Evolutionary conservation across 2,329 filamentous ascomycete species (phyloP).

Genomic region (Cladosporium cucumerinum): DNA sequence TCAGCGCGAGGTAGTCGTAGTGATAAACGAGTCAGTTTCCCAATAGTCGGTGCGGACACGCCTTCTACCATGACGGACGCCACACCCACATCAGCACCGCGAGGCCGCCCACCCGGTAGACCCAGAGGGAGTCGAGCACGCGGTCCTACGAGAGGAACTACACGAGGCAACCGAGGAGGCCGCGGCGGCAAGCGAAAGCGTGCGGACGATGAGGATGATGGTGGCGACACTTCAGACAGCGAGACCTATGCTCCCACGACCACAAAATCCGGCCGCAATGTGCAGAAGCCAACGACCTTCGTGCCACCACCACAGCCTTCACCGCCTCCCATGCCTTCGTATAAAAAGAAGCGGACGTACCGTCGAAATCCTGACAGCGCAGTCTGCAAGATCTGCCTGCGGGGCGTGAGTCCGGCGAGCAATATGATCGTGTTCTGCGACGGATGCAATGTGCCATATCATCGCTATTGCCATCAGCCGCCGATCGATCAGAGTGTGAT

Average conservation of each 20-base stretch:
- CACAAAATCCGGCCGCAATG: slow-evolving; percentile 72
- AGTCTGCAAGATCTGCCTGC: slow-evolving; percentile 69
- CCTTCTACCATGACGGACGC: slow-evolving; percentile 6
- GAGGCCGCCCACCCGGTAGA: slow-evolving; percentile 12
- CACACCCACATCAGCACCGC: slow-evolving; percentile 11
- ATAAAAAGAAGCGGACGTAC: slow-evolving; percentile 59
- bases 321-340: slow-evolving; percentile 35
- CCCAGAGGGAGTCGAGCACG: slow-evolving; percentile 15
- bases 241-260: slow-evolving; percentile 53
- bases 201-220: slow-evolving; percentile 39
- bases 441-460: slow-evolving; percentile 74
- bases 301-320: slow-evolving; percentile 54
- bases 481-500: slow-evolving; percentile 68
- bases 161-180: slow-evolving; percentile 26
- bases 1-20: slow-evolving; percentile 12
- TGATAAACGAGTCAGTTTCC: slow-evolving; percentile 14
- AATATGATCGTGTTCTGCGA: slow-evolving; percentile 87
- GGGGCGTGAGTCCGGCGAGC: slow-evolving; percentile 66
- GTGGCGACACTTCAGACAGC: slow-evolving; percentile 31
- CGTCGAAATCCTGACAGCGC: slow-evolving; percentile 53
- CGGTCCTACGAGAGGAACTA: slow-evolving; percentile 12
- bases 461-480: slow-evolving; percentile 77
- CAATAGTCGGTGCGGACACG: slow-evolving; percentile 6
- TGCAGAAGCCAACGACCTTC: slow-evolving; percentile 64
- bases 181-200: slow-evolving; percentile 36